These are phyloP conservation scores for Fusarium sp. DNA, from an alignment of 2,329 filamentous ascomycete species.

Conservation along the genomic window DNA sequence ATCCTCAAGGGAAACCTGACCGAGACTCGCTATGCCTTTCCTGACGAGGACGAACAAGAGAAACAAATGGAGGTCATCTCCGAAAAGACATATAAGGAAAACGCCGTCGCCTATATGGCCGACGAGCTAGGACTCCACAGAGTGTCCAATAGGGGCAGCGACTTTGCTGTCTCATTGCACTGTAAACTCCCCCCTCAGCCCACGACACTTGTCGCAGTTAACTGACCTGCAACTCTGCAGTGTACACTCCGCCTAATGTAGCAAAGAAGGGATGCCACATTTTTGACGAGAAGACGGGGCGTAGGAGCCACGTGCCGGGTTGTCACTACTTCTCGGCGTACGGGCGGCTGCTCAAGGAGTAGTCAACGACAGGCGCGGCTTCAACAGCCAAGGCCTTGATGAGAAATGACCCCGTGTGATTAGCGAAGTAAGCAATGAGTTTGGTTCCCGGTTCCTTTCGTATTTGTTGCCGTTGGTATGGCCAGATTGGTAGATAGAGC, in stretches of 20 bases:
- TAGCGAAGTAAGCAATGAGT: conserved; percentile 27
- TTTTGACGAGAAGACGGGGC: conserved; percentile 82
- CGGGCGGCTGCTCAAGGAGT: conserved; percentile 61
- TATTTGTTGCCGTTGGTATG: conserved; percentile 11
- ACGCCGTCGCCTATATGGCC: conserved; percentile 90
- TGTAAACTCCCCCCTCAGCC: conserved; percentile 55
- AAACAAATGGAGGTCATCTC: conserved; percentile 73
- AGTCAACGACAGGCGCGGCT: conserved; percentile 14
- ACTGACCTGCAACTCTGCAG: conserved; percentile 53
- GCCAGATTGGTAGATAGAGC: conserved; percentile 14
- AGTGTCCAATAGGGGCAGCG: conserved; percentile 79
- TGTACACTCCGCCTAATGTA: conserved; percentile 92
- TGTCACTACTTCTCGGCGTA: conserved; percentile 78
- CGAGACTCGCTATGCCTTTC: conserved; percentile 86
- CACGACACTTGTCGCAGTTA: conserved; percentile 46
- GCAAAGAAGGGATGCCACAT: conserved; percentile 84
- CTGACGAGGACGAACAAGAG: conserved; percentile 60
- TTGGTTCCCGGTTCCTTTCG: conserved; percentile 4
- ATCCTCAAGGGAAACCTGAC: conserved; percentile 82
- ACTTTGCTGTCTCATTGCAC: conserved; percentile 88
- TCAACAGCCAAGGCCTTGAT: conserved; percentile 18
- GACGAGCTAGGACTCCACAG: conserved; percentile 89
- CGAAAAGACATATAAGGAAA: conserved; percentile 74
- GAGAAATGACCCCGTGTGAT: conserved; percentile 37
- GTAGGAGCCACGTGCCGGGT: conserved; percentile 76